Evolutionary conservation across 345 rosid species (phyloP).

Genomic region (Eucalyptus regnans): DNA sequence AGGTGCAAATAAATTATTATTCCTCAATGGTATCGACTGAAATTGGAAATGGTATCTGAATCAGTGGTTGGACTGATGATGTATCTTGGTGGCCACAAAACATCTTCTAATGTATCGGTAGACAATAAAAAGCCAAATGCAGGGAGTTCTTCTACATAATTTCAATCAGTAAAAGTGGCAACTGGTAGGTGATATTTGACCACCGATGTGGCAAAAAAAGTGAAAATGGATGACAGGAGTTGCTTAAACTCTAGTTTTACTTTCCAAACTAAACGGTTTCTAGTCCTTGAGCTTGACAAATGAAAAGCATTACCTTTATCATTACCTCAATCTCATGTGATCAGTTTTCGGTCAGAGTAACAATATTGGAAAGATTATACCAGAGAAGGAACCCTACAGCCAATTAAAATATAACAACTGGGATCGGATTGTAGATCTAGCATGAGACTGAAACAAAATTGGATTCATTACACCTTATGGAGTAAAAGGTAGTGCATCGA

Average conservation of each 20-base stretch:
- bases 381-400: not conserved
- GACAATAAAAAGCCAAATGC: not conserved
- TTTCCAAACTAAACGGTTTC: not conserved
- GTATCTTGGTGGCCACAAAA: not conserved
- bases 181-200: not conserved
- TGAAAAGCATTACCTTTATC: not conserved
- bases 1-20: not conserved
- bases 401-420: not conserved
- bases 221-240: not conserved
- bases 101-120: not conserved
- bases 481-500: not conserved
- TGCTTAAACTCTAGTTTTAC: not conserved
- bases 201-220: not conserved
- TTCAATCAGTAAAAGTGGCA: not conserved
- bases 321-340: not conserved
- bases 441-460: not conserved
- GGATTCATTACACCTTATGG: not conserved
- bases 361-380: not conserved
- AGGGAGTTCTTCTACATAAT: not conserved
- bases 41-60: not conserved
- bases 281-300: not conserved
- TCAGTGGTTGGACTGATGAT: not conserved
- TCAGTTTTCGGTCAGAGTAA: not conserved
- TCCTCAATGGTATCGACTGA: not conserved
- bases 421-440: not conserved